Evolutionary conservation across 176 grass and related monocot species (phyloP).

Genomic region (Oryza glaberrima): DNA sequence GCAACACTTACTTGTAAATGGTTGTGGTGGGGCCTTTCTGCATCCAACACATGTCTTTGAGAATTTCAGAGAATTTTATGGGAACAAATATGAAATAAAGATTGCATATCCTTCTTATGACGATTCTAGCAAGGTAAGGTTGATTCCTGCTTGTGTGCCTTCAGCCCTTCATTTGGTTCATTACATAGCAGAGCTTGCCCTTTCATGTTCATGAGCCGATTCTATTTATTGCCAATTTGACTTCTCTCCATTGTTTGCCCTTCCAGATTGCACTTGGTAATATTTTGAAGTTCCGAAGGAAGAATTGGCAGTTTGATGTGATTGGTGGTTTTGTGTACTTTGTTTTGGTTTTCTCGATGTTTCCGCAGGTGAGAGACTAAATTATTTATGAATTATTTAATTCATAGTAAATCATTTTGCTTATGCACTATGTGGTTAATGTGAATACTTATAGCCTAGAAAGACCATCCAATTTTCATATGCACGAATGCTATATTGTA

Average conservation of each 20-base stretch:
- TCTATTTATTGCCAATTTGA: slow-evolving; percentile 33
- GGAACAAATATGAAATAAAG: slow-evolving; percentile 81
- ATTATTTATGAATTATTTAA: slow-evolving; percentile 3
- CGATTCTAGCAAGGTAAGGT: slow-evolving; percentile 91
- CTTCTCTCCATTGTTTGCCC: slow-evolving; percentile 33
- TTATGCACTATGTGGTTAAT: neutral
- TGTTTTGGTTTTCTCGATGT: slow-evolving; percentile 94
- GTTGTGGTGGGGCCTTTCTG: slow-evolving; percentile 95
- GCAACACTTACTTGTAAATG: slow-evolving; percentile 94
- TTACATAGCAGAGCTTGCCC: neutral
- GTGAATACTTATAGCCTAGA: neutral
- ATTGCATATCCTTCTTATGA: slow-evolving; percentile 80
- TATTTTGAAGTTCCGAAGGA: slow-evolving; percentile 92
- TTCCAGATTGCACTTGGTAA: slow-evolving; percentile 95
- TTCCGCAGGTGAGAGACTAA: slow-evolving; percentile 78
- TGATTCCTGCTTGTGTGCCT: neutral
- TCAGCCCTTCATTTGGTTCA: slow-evolving; percentile 5
- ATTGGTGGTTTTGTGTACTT: slow-evolving; percentile 98
- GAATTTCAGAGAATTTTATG: slow-evolving; percentile 78
- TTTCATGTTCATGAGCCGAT: slow-evolving; percentile 2
- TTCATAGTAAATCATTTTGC: neutral
- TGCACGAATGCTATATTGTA: neutral
- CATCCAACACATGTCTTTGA: slow-evolving; percentile 96
- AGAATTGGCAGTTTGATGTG: slow-evolving; percentile 99
- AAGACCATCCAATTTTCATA: neutral